Evolutionary conservation across 2,329 filamentous ascomycete species (phyloP).

Genomic region (Exserohilum rostratum): DNA sequence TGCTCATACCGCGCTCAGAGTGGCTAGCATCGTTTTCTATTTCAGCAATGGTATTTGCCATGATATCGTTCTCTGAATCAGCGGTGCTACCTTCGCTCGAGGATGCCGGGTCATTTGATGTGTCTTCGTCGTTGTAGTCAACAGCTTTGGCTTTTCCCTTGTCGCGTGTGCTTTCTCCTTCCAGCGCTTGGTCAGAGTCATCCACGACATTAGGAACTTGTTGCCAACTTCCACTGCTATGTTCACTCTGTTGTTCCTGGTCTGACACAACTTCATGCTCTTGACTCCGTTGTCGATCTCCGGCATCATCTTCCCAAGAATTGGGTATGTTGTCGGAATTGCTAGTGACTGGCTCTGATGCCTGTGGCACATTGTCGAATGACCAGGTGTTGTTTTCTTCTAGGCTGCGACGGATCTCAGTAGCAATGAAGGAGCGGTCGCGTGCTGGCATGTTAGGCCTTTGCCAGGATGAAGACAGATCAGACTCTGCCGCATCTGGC

Average conservation of each 20-base stretch:
- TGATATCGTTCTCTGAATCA: conserved; percentile 7
- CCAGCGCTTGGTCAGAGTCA: conserved; percentile 35
- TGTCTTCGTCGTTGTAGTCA: conserved; percentile 9
- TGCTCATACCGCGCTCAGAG: conserved; percentile 1
- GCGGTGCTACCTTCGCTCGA: conserved; percentile 5
- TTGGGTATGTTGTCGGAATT: conserved; percentile 19
- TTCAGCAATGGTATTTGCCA: conserved; percentile 3
- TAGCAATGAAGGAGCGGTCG: conserved; percentile 54
- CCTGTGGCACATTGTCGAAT: conserved; percentile 31
- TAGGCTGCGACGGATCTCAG: conserved; percentile 54
- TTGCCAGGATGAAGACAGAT: conserved; percentile 23
- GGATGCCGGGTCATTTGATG: conserved; percentile 1
- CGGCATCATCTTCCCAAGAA: conserved; percentile 34
- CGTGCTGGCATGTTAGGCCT: conserved; percentile 56
- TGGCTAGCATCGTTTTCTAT: conserved; percentile 9
- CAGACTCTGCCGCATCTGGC: conserved; percentile 7
- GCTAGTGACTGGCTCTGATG: conserved; percentile 5
- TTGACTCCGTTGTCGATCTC: conserved; percentile 1
- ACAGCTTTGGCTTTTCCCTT: conserved; percentile 38
- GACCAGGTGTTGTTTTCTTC: conserved; percentile 52
- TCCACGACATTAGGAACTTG: conserved; percentile 41
- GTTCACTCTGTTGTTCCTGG: conserved; percentile 43
- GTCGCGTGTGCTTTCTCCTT: conserved; percentile 26
- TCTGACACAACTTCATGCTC: conserved; percentile 22
- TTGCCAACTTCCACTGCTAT: conserved; percentile 51